Conservation (phyloP, 257 asterid genomes). For the Buddleja alternifolia region DNA sequence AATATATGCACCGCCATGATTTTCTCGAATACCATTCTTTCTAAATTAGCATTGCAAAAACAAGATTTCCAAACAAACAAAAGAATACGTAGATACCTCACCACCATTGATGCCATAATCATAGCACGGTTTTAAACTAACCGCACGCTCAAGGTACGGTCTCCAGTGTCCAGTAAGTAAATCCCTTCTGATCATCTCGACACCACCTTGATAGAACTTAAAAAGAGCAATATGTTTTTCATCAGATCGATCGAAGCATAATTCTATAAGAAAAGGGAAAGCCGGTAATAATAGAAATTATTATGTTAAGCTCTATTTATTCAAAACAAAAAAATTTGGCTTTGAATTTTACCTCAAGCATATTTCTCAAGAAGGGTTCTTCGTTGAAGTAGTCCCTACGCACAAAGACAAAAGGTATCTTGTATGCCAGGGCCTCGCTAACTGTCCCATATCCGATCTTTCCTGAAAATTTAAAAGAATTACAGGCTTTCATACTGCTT, state of each 20-base stretch:
- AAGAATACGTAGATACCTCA: constrained; percentile 55
- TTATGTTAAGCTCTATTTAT: background rate
- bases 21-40: constrained; percentile 1
- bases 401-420: constrained; percentile 94
- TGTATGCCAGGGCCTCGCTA: constrained; percentile 94
- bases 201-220: constrained; percentile 91
- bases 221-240: constrained; percentile 17
- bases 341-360: constrained; percentile 83
- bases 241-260: constrained; percentile 25
- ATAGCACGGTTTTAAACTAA: constrained; percentile 82
- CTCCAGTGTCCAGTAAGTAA: constrained; percentile 96
- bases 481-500: constrained; percentile 15
- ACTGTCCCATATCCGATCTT: constrained; percentile 98
- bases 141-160: constrained; percentile 91
- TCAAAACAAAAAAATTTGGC: constrained; percentile 4
- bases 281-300: background rate
- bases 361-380: constrained; percentile 97
- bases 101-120: constrained; percentile 92
- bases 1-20: background rate
- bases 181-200: constrained; percentile 99
- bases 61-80: background rate
- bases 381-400: constrained; percentile 98
- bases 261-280: background rate
- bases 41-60: constrained; percentile 1
- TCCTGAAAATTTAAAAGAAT: constrained; percentile 52